These are phyloP conservation scores for Ailanthus altissimus DNA, from an alignment of 345 rosid genomes.

Conservation along the genomic window DNA sequence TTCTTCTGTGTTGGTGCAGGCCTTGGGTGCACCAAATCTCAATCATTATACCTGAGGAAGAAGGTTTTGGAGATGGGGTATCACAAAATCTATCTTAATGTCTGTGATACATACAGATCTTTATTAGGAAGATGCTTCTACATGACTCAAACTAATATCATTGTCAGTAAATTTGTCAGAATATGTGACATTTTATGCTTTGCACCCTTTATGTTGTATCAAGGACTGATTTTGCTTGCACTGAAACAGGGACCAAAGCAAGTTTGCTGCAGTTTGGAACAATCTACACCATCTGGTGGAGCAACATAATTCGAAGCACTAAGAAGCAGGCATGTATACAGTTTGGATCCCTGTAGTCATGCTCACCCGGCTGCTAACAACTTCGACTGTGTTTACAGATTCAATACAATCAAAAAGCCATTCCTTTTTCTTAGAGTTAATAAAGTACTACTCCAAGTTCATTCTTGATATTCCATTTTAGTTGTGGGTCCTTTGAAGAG, in stretches of 20 bases:
- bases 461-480: background rate
- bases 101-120: too few species aligned
- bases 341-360: background rate
- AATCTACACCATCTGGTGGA: background rate
- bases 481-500: background rate
- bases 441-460: conserved; percentile 1
- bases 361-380: background rate
- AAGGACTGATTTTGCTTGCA: background rate
- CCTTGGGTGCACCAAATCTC: background rate
- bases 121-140: background rate
- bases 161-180: background rate
- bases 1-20: background rate
- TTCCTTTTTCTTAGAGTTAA: conserved; percentile 20
- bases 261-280: background rate
- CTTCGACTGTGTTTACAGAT: background rate
- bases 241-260: conserved; percentile 7
- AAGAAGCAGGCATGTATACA: background rate
- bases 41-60: background rate
- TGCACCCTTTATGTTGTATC: background rate
- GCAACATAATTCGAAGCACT: background rate
- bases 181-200: background rate
- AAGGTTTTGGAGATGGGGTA: background rate
- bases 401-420: conserved; percentile 11
- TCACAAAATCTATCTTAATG: background rate
- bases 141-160: background rate